Evolutionary conservation across 1,284 basidiomycete species (phyloP).

Genomic region (Phellopilus nigrolimitatus): DNA sequence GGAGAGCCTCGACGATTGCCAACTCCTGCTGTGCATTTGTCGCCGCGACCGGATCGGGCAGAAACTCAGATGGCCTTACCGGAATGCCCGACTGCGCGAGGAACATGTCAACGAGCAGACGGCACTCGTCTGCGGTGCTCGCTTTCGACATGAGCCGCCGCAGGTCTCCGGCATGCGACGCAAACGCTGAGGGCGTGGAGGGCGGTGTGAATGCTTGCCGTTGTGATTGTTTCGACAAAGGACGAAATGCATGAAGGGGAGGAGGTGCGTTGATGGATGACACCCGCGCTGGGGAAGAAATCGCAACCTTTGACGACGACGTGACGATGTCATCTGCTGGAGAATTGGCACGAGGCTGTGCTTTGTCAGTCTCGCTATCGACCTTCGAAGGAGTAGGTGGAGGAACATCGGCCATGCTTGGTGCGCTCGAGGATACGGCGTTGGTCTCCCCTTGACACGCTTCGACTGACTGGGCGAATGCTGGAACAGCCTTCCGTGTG

Average conservation of each 20-base stretch:
- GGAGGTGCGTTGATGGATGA: slow-evolving; percentile 4
- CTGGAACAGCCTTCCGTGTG: slow-evolving; percentile 21
- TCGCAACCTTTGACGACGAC: background rate
- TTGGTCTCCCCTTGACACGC: slow-evolving; percentile 1
- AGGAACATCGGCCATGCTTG: slow-evolving; percentile 9
- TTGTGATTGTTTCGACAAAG: slow-evolving; percentile 11
- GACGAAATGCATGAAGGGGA: background rate
- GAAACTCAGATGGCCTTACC: slow-evolving; percentile 11
- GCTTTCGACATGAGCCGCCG: slow-evolving; percentile 66
- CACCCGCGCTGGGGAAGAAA: background rate
- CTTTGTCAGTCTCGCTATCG: slow-evolving; percentile 6
- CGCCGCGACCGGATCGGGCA: background rate
- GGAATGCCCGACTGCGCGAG: slow-evolving; percentile 54
- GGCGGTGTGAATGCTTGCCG: slow-evolving; percentile 18
- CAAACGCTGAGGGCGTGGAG: slow-evolving; percentile 23
- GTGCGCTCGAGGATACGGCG: background rate
- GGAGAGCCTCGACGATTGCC: slow-evolving; percentile 14
- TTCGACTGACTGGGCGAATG: slow-evolving; percentile 9
- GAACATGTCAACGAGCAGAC: slow-evolving; percentile 78
- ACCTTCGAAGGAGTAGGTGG: slow-evolving; percentile 17
- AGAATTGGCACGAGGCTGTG: background rate
- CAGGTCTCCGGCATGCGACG: slow-evolving; percentile 55
- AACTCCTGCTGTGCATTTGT: slow-evolving; percentile 13
- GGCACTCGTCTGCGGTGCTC: slow-evolving; percentile 76
- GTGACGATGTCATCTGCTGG: background rate